These are phyloP conservation scores for Boletus huronensis DNA, from an alignment of 768 basidiomycete species.

Conservation along the genomic window DNA sequence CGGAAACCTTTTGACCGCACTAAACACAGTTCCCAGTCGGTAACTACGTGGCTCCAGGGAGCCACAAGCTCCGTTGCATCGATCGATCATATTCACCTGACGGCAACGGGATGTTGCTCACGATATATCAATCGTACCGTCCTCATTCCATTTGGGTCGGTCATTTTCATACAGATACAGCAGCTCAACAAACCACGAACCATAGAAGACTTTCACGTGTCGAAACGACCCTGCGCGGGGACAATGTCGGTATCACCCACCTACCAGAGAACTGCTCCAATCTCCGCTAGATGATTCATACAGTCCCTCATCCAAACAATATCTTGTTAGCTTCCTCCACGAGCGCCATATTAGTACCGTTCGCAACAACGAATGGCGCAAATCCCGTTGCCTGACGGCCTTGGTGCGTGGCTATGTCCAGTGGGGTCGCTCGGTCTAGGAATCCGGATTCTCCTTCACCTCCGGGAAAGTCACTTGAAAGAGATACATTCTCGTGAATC, in stretches of 20 bases:
- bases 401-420: conserved; percentile 34
- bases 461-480: conserved; percentile 47
- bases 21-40: not conserved
- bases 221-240: not conserved
- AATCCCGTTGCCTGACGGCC: conserved; percentile 44
- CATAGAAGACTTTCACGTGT: not conserved
- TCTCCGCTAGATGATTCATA: not conserved
- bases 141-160: not conserved
- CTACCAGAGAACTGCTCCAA: not conserved
- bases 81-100: not conserved
- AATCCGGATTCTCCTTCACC: conserved; percentile 49
- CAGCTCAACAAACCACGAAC: not conserved
- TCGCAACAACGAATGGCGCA: conserved; percentile 30
- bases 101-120: not conserved
- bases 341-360: conserved; percentile 12
- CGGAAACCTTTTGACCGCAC: too few species aligned
- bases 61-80: not conserved
- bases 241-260: not conserved
- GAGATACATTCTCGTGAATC: not conserved
- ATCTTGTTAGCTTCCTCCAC: conserved; percentile 30
- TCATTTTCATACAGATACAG: not conserved
- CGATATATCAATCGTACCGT: not conserved
- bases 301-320: conserved; percentile 13
- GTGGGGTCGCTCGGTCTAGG: conserved; percentile 33
- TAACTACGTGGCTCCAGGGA: not conserved